Base-by-base conservation (phyloP, 352 stramenopile genomes). In the Phytophthora macrochlamydospora region DNA sequence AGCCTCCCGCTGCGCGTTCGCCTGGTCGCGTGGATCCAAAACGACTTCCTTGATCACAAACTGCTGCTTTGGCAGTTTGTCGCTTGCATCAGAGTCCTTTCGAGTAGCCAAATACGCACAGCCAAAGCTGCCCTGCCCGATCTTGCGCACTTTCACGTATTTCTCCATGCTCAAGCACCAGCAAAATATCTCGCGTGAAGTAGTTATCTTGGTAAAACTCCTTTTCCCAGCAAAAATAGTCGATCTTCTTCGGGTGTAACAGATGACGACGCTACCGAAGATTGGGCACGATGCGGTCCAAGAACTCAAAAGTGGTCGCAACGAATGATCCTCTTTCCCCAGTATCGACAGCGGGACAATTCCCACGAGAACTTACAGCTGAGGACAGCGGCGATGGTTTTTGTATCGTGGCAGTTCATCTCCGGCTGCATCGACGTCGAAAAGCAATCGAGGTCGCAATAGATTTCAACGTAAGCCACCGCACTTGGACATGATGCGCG, bases 31-130 rank as follows among this genome's bases (percentile, higher is more conserved):
- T 37, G 85, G 83, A 44, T 92, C 83, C 58, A 92, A 74, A n/a
- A 71, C 61, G 53, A 93, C 81, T 61, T 93, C 83, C 50, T 93
- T 93, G 55, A 93, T 79, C 38, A 93, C 85, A 30, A 76, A 83
- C 67, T 87, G 73, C 51, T 79, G 82, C 28, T 71, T 73, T 13
- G 40, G 64, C 43, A 69, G 76, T 12, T 63, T 61, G 1, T 32
- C 14, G 31, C 38, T 51, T 9, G 38, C 2, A 48, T 13, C 12
- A 38, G 4, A 72, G 14, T 30, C 35, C 56, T 81, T 87, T n/a
- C 76, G 76, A 13, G 75, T 77, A 49, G 69, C 85, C 51, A 94
- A 69, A 57, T 85, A 93, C 13, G 84, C 86, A 46, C 67, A 77
- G 2, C 86, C 86, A 31, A 92, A 94, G 65, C 76, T 89, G 28